Evolutionary conservation across 2,329 filamentous ascomycete genomes (phyloP), one percentile per base, ranked within the genome.

Genomic region (Botryotinia narcissicola): DNA sequence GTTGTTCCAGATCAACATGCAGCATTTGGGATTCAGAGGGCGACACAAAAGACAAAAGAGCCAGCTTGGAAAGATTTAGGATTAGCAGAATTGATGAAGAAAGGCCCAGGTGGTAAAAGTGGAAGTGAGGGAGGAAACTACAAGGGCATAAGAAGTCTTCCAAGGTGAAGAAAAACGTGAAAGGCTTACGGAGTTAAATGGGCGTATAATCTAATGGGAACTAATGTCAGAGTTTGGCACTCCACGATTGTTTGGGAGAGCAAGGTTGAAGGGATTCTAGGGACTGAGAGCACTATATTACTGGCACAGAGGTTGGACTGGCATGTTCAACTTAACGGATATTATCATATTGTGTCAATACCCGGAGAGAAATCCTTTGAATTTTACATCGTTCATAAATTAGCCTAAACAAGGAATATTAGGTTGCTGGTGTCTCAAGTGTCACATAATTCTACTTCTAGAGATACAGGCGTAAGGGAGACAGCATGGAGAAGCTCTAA

Each of bases 1-100:
- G 92, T 96, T 6, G 93, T 96, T 7, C 93, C 93, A 0, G 93
- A 96, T 82, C 93, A 96, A 83, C 93, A 96, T 80, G 93, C 93
- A 20, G 93, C 93, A 0, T 96, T 96, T 81, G 93, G 93, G 57
- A 96, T 97, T 78, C 90, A 93, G 82, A 88, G 92, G 77, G 93
- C 93, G 16, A 95, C 92, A 25, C 91, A 94, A 83, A 87, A 88
- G 76, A 86, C 85, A 78, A 88, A 87, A 78, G 92, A 94, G 83
- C 87, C 91, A 1, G 90, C 90, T 12, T 97, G 93, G 93, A 91
- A 91, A 80, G 93, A 96, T 80, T 83, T 95, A 10, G 92, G 92
- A 0, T 84, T 96, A n/a, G 86, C 86, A 9, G 88, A 90, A 73
- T 84, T 96, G 79, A 90, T 95, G 88, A 87, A 84, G 57, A 87